Evolutionary conservation across 169 alveolate species (phyloP).

Genomic region (Plasmodium sp.): DNA sequence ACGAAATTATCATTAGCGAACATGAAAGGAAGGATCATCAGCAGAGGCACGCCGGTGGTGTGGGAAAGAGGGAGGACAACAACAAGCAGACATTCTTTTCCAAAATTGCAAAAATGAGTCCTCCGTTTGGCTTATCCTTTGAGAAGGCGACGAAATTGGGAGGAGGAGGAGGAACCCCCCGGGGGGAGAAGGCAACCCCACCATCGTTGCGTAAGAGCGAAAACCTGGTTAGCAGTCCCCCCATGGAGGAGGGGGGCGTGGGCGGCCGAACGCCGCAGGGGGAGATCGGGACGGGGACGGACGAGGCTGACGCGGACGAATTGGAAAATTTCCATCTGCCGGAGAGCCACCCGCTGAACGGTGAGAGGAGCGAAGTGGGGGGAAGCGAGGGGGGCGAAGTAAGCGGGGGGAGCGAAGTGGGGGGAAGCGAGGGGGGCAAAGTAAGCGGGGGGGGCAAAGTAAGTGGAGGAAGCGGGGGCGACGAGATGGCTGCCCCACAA

Average conservation of each 20-base stretch:
- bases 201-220: not conserved
- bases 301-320: not conserved
- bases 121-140: not conserved
- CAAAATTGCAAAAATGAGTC: not conserved
- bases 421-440: too few species aligned
- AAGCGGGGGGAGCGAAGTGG: too few species aligned
- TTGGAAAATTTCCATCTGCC: slow-evolving; percentile 44
- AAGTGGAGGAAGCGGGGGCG: not conserved
- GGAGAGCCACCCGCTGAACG: slow-evolving; percentile 32
- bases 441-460: too few species aligned
- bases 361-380: not conserved
- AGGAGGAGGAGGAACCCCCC: not conserved
- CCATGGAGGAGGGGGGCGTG: not conserved
- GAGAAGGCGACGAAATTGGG: not conserved
- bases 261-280: not conserved
- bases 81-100: not conserved
- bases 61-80: not conserved
- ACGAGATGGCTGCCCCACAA: not conserved
- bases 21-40: slow-evolving; percentile 2
- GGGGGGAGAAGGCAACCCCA: not conserved
- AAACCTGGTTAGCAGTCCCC: not conserved
- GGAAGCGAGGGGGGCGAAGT: not conserved
- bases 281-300: not conserved
- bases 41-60: not conserved
- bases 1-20: not conserved